Percentiles rank a stretch among this genome's conserved stretches.
These are phyloP conservation scores for Solanum medicagineum DNA, from an alignment of 257 asterid species.

Conservation along the genomic window DNA sequence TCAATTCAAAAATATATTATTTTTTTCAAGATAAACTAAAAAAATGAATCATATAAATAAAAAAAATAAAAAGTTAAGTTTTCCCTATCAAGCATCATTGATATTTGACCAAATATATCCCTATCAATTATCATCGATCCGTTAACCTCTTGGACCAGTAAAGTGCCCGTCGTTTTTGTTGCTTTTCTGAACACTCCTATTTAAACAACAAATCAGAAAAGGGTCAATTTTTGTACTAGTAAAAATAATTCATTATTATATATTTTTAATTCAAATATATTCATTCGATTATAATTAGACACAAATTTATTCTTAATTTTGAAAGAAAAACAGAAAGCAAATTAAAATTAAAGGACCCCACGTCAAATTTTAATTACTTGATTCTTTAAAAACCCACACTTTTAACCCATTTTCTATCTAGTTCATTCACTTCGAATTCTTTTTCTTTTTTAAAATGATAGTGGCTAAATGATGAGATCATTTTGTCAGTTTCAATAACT, in stretches of 20 bases:
- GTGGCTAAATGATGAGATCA: not conserved
- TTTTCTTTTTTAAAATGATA: not conserved
- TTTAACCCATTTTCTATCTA: not conserved
- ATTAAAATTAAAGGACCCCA: not conserved
- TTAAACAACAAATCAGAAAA: not conserved
- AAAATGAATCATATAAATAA: too few relatives aligned
- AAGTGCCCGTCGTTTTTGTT: not conserved
- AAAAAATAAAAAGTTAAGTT: too few relatives aligned
- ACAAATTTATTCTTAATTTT: not conserved
- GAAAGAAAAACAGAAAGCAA: not conserved
- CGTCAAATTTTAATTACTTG: not conserved
- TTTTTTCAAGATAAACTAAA: too few relatives aligned
- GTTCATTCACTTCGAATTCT: not conserved
- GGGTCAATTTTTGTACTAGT: not conserved
- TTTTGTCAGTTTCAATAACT: not conserved
- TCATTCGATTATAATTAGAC: not conserved
- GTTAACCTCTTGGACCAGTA: not conserved
- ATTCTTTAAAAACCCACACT: not conserved
- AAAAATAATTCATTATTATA: rapidly evolving
- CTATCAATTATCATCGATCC: not conserved
- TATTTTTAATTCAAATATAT: not conserved
- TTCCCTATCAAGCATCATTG: too few relatives aligned
- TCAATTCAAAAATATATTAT: too few relatives aligned
- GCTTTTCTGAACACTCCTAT: not conserved
- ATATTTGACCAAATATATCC: not conserved